These are phyloP conservation scores for Smittium culicis DNA, from an alignment of 371 early-diverging fungal genomes.

Conservation along the genomic window DNA sequence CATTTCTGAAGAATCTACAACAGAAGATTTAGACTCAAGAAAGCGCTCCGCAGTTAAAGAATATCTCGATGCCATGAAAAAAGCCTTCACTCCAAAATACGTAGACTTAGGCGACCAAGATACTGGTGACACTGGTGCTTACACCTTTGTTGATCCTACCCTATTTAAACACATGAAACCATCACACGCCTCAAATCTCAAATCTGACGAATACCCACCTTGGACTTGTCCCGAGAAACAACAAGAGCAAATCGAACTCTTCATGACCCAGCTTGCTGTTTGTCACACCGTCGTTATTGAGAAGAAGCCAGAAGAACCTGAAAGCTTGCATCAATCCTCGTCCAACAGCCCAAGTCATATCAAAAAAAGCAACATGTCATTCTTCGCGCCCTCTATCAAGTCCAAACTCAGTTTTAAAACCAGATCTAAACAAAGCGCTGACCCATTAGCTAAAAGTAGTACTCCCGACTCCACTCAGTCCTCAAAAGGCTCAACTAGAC, in stretches of 20 bases:
- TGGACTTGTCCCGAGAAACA: conserved; percentile 8
- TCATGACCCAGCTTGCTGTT: conserved; percentile 69
- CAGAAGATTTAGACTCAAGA: conserved; percentile 2
- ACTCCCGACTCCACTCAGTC: background rate
- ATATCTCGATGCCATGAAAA: conserved; percentile 43
- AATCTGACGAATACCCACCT: conserved; percentile 29
- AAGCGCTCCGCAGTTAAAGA: conserved; percentile 33
- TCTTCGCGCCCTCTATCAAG: background rate
- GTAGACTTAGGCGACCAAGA: conserved; percentile 44
- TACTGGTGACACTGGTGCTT: conserved; percentile 29
- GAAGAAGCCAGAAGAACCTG: conserved; percentile 16
- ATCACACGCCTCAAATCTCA: conserved; percentile 31
- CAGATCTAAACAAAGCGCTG: background rate
- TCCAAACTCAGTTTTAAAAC: background rate
- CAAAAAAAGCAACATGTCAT: background rate
- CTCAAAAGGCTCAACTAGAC: background rate
- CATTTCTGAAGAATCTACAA: conserved; percentile 18
- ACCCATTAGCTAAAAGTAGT: background rate
- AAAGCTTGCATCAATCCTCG: background rate
- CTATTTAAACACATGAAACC: conserved; percentile 35
- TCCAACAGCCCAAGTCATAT: background rate
- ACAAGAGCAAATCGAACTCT: conserved; percentile 42
- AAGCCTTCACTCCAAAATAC: conserved; percentile 55
- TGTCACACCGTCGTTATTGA: conserved; percentile 92
- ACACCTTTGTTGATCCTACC: conserved; percentile 74